Evolutionary conservation across 371 early-diverging fungal genomes (phyloP), one percentile per base, ranked within the genome.

Genomic region (Blakeslea trispora): DNA sequence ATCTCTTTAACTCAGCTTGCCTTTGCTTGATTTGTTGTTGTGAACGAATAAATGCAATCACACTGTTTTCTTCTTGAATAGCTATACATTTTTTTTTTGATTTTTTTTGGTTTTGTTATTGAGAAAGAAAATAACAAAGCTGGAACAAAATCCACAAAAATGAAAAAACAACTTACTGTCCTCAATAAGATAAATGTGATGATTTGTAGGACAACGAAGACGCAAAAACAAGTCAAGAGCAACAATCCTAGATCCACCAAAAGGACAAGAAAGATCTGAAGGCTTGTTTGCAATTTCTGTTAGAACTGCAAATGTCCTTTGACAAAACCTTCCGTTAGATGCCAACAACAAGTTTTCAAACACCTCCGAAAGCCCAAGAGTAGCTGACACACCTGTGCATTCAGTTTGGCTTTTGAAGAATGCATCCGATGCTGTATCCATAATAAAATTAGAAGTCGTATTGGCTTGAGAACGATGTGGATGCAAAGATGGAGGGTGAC

Each of bases 141-240:
- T 39, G 19, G 24, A 19, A 14, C n/a, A 35, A 4, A 31, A 22
- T 9, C 41, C n/a, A 23, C 10, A 32, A 7, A 10, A 28, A 19
- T 15, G 32, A 49, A 42, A 13, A 47, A 13, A 53, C 17, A 31
- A 46, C 74, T 66, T 69, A 72, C 75, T 65, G 31, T 78, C 70
- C 32, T 60, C 60, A 21, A 64, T 63, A 21, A 75, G 50, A 41
- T 74, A 84, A 18, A 86, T 64, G 21, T 82, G 69, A 49, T 86
- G 85, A 41, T 86, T 82, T 45, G 80, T 69, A 52, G 79, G 73
- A 49, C 82, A 83, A 28, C 85, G 71, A 19, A 86, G 71, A 8
- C 84, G 71, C 9, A 83, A 63, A 31, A 84, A 48, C 22, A 82
- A 62, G 47, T 83, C 84, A 39, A 86, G 61, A 17, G 83, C 77